Evolutionary conservation across 2,329 filamentous ascomycete species (phyloP).

Genomic region (Emericellopsis cladophorae): DNA sequence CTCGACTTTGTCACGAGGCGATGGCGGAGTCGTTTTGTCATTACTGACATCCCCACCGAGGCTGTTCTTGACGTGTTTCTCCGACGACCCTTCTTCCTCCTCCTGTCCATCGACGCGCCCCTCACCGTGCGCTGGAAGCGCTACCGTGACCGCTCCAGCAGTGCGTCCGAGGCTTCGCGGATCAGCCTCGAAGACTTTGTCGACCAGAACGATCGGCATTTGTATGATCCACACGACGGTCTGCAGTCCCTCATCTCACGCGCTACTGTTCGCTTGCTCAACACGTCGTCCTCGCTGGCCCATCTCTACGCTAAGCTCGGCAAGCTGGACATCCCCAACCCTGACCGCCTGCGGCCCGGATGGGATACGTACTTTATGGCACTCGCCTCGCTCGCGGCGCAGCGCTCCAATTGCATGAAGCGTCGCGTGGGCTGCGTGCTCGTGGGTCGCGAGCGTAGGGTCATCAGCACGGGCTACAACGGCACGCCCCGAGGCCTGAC

Average conservation of each 20-base stretch:
- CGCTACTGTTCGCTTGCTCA: slow-evolving; percentile 75
- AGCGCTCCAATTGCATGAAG: slow-evolving; percentile 97
- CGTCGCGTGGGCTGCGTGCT: slow-evolving; percentile 88
- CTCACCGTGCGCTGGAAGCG: slow-evolving; percentile 73
- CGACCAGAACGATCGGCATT: slow-evolving; percentile 52
- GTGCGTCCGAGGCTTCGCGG: slow-evolving; percentile 8
- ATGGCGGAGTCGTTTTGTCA: slow-evolving; percentile 80
- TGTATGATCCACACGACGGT: slow-evolving; percentile 55
- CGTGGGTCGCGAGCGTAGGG: slow-evolving; percentile 65
- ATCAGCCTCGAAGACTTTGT: slow-evolving; percentile 43
- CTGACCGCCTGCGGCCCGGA: slow-evolving; percentile 68
- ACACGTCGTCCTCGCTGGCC: slow-evolving; percentile 61
- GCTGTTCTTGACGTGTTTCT: slow-evolving; percentile 60
- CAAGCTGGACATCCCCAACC: slow-evolving; percentile 63
- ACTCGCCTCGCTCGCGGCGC: slow-evolving; percentile 80
- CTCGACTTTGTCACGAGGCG: slow-evolving; percentile 74
- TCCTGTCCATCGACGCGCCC: slow-evolving; percentile 85
- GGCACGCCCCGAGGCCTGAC: slow-evolving; percentile 80
- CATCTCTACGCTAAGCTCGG: slow-evolving; percentile 62
- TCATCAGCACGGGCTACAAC: slow-evolving; percentile 95
- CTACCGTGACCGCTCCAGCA: slow-evolving; percentile 31
- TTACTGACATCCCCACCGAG: slow-evolving; percentile 68
- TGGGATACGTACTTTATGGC: slow-evolving; percentile 99
- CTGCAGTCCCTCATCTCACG: slow-evolving; percentile 68
- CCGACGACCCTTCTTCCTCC: slow-evolving; percentile 80